A percentile compares a stretch with the other conserved stretches of the same genome.
Conservation (phyloP, 2,329 filamentous ascomycete genomes). For the Aspergillus intermedius region DNA sequence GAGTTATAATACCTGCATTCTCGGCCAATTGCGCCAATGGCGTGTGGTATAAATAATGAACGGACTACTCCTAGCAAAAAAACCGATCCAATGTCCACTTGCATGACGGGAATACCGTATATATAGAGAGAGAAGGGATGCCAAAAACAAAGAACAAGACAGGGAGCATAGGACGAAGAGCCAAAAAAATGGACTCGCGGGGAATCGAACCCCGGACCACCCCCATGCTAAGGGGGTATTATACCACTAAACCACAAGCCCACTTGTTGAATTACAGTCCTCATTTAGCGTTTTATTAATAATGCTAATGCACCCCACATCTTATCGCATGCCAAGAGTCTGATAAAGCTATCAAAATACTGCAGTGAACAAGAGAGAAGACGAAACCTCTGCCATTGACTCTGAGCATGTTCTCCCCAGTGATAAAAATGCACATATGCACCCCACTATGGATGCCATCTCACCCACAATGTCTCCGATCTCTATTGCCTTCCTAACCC, state of each 20-base stretch:
- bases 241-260: conserved; percentile 44
- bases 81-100: no score
- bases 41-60: no score
- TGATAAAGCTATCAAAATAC: background rate
- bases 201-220: conserved; percentile 46
- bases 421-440: background rate
- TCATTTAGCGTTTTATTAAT: background rate
- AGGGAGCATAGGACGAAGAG: no score
- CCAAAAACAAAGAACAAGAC: background rate
- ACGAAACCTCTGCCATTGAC: background rate
- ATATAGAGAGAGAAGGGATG: background rate
- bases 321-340: background rate
- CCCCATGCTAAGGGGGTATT: conserved; percentile 44
- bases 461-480: background rate
- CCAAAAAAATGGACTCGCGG: conserved; percentile 38
- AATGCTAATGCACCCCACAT: no score
- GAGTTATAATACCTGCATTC: no score
- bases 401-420: background rate
- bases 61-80: no score
- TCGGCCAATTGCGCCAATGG: no score
- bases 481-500: background rate
- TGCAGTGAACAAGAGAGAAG: background rate
- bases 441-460: background rate
- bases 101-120: no score
- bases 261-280: background rate